Evolutionary conservation across 2,329 filamentous ascomycete genomes (phyloP).

Genomic region (Pseudocercospora musae): DNA sequence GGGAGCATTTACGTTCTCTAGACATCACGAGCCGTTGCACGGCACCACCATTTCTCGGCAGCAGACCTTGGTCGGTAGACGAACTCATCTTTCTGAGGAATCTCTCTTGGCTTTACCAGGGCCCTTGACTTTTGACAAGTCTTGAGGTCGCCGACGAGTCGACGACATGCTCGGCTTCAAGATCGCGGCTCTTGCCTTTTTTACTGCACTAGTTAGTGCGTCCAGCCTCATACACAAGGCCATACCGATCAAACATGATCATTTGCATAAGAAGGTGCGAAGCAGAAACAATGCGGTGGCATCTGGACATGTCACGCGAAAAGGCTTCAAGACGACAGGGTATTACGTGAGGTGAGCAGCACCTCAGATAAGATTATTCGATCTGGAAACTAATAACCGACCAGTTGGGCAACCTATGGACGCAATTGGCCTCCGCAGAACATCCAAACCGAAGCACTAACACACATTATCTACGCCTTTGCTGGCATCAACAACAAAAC

Average conservation of each 20-base stretch:
- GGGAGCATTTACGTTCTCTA: background rate
- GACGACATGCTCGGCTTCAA: conserved; percentile 1
- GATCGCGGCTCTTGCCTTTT: background rate
- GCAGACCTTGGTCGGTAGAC: background rate
- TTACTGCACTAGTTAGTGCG: conserved; percentile 2
- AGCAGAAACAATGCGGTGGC: background rate
- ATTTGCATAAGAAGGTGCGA: conserved; percentile 13
- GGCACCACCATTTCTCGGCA: background rate
- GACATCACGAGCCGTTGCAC: conserved; percentile 1
- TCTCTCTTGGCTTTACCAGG: background rate
- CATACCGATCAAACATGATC: conserved; percentile 12
- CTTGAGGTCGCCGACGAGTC: background rate
- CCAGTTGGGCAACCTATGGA: conserved; percentile 55
- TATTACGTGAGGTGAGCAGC: conserved; percentile 62
- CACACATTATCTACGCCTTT: conserved; percentile 86
- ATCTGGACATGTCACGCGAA: conserved; percentile 9
- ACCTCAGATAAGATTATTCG: background rate
- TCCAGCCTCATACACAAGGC: background rate
- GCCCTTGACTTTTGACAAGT: conserved; percentile 6
- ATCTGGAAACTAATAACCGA: conserved; percentile 8
- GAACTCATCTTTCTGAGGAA: background rate
- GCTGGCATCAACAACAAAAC: conserved; percentile 75
- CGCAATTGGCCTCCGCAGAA: conserved; percentile 78
- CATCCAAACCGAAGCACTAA: conserved; percentile 73
- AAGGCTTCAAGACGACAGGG: conserved; percentile 64